Percentiles rank a stretch among this genome's conserved stretches.
These are phyloP conservation scores for Ophiocordyceps camponoti-saundersi DNA, from an alignment of 2,329 filamentous ascomycete genomes.

Conservation along the genomic window DNA sequence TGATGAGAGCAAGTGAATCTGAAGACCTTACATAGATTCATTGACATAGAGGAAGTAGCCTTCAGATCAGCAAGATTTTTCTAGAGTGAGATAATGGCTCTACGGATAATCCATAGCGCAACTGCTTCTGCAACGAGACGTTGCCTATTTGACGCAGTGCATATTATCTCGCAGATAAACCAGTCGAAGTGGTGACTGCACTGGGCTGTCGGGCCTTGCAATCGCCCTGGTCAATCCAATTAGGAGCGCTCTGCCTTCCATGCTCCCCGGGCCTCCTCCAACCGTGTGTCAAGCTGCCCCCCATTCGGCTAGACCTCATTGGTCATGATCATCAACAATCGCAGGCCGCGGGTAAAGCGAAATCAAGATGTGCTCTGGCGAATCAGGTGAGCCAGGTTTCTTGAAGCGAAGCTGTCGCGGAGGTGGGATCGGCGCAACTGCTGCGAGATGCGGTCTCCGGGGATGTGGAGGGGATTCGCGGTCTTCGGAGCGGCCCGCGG, in stretches of 20 bases:
- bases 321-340: neutral
- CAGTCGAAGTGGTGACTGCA: too few species aligned
- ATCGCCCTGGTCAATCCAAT: neutral
- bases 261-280: neutral
- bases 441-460: neutral
- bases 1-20: too few species aligned
- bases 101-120: too few species aligned
- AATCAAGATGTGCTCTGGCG: neutral
- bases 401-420: neutral
- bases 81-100: too few species aligned
- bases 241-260: neutral
- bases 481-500: neutral
- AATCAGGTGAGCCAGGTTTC: neutral
- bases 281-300: neutral
- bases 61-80: too few species aligned
- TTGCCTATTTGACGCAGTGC: too few species aligned
- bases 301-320: neutral
- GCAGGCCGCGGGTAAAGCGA: neutral
- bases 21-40: too few species aligned
- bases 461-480: neutral
- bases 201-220: neutral
- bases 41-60: too few species aligned
- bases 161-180: too few species aligned
- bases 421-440: neutral
- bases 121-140: too few species aligned